phyloP scores from a whole-genome alignment of 129 eudicot genomes.

The Scalesia atractyloides region DNA sequence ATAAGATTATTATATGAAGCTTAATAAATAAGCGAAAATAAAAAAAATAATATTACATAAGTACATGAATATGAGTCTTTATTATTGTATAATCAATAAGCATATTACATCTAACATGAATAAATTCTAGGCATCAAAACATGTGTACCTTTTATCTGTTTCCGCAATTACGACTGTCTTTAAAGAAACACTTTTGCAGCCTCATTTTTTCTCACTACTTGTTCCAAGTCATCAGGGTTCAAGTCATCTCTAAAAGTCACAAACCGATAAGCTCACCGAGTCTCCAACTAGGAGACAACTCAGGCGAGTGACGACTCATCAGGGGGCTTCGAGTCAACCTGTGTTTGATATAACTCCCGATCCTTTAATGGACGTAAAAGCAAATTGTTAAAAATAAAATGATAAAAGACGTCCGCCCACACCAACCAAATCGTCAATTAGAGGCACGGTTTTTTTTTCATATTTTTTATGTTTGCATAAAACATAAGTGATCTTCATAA shows the following conservation, averaged over 20 bases:
- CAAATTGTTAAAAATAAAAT: constrained; percentile 65
- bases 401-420: constrained; percentile 60
- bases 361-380: constrained; percentile 47
- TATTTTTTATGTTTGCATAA: constrained; percentile 43
- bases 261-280: constrained; percentile 55
- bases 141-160: constrained; percentile 9
- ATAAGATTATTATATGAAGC: too few relatives aligned
- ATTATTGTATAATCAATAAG: neutral
- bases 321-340: constrained; percentile 40
- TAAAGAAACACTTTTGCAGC: constrained; percentile 28
- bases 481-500: constrained; percentile 63
- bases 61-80: neutral
- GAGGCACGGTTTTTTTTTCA: constrained; percentile 27
- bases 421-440: constrained; percentile 49
- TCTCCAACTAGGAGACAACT: constrained; percentile 39
- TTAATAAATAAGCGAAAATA: too few relatives aligned
- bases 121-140: too few relatives aligned
- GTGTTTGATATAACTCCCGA: constrained; percentile 43
- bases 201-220: constrained; percentile 39
- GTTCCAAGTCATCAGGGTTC: constrained; percentile 53
- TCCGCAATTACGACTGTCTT: constrained; percentile 15
- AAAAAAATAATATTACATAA: too few relatives aligned
- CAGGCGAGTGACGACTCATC: constrained; percentile 28
- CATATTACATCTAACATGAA: too few relatives aligned
- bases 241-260: constrained; percentile 27